phyloP scores from a whole-genome alignment of 129 eudicot genomes.

The Sambucus nigra region DNA sequence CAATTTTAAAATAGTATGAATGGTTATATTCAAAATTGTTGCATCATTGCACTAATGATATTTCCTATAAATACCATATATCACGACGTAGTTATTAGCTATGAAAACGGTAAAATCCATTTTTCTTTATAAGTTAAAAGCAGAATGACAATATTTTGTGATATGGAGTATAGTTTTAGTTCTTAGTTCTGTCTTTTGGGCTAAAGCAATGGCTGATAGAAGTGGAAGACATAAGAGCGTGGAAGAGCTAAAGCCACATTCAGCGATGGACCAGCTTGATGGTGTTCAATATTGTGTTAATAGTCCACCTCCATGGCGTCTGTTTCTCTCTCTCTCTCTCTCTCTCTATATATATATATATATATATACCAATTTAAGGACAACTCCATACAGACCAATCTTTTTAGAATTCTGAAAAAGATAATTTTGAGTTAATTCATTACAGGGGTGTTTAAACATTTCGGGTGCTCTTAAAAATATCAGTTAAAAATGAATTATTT shows the following conservation, averaged over 20 bases:
- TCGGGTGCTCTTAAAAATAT: neutral
- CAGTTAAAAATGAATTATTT: no score
- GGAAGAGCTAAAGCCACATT: no score
- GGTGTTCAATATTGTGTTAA: conserved; percentile 67
- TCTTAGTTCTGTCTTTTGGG: no score
- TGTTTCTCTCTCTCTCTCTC: conserved; percentile 7
- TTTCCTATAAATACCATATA: conserved; percentile 19
- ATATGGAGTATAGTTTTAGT: no score
- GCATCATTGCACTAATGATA: conserved; percentile 2
- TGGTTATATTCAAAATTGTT: neutral
- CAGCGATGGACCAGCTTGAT: conserved; percentile 54
- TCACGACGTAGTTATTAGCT: conserved; percentile 11
- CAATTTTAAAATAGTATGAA: neutral
- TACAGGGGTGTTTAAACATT: neutral
- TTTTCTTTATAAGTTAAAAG: conserved; percentile 7
- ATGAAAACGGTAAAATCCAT: conserved; percentile 15
- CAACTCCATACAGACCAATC: no score
- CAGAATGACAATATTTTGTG: no score
- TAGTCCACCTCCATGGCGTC: conserved; percentile 80
- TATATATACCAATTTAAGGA: no score
- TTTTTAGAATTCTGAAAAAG: neutral
- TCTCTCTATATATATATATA: neutral
- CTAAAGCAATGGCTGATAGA: no score
- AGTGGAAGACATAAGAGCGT: no score
- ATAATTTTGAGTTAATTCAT: no score